Percentiles rank a stretch among this genome's conserved stretches.
Evolutionary conservation across 1,284 basidiomycete genomes (phyloP).

Genomic region (Phaffia rhodozyma): DNA sequence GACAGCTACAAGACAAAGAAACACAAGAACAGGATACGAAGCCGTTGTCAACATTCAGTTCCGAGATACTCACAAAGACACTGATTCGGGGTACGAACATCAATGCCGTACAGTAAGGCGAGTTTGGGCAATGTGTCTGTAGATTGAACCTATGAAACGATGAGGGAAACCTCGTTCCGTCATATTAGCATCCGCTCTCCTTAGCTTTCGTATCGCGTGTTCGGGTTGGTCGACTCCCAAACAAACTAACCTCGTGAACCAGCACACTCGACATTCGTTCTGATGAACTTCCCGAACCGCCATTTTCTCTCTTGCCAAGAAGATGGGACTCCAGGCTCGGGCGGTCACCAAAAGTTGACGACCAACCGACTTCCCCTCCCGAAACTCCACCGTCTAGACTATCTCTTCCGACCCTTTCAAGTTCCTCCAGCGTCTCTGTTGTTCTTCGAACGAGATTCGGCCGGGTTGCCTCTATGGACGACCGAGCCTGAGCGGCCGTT

Average conservation of each 20-base stretch:
- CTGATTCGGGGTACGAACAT: slow-evolving; percentile 37
- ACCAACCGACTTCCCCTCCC: slow-evolving; percentile 3
- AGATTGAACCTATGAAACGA: slow-evolving; percentile 44
- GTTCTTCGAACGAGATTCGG: slow-evolving; percentile 8
- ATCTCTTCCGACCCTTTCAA: not conserved
- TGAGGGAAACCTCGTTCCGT: not conserved
- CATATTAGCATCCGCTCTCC: no score
- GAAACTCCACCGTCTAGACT: not conserved
- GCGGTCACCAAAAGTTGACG: not conserved
- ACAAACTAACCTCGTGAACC: slow-evolving; percentile 34
- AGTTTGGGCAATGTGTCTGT: slow-evolving; percentile 72
- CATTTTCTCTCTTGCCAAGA: not conserved
- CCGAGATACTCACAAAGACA: not conserved
- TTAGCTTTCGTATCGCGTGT: not conserved
- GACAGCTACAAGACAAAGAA: slow-evolving; percentile 36
- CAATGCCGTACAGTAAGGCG: slow-evolving; percentile 72
- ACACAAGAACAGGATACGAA: not conserved
- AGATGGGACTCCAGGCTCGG: not conserved
- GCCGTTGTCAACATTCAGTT: no score
- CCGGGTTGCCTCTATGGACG: not conserved
- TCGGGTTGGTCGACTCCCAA: not conserved
- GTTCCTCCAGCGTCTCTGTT: slow-evolving; percentile 8
- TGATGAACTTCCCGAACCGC: not conserved
- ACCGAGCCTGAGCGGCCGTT: no score
- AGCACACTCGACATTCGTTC: slow-evolving; percentile 28